Percentiles rank a stretch among this genome's conserved stretches.
Conservation (phyloP, 148 eudicot species). For the Rhododendron kiyosumense region DNA sequence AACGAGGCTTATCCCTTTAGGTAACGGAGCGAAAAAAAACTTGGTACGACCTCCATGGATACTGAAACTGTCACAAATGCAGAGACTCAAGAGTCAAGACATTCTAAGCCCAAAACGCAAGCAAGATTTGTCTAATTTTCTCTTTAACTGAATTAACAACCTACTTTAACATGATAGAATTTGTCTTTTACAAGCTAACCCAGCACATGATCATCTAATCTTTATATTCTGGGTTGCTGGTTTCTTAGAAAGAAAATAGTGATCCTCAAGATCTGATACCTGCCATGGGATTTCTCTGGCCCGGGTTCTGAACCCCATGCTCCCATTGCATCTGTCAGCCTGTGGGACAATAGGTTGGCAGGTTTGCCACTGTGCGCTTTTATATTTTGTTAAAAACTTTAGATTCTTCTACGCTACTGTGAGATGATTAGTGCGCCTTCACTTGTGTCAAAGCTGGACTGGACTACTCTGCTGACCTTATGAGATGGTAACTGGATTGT, state of each 20-base stretch:
- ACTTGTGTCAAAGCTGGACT: neutral
- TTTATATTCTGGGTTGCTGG: neutral
- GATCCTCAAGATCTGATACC: neutral
- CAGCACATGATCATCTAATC: neutral
- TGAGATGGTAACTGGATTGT: neutral
- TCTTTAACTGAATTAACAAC: neutral
- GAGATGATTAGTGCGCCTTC: neutral
- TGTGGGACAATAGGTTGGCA: neutral
- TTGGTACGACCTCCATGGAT: neutral
- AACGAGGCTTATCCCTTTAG: neutral
- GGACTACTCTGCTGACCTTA: neutral
- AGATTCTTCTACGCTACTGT: neutral
- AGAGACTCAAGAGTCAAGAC: neutral
- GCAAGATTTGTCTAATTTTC: neutral
- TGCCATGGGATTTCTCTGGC: neutral
- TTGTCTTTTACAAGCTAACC: neutral
- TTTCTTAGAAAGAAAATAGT: neutral
- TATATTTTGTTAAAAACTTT: neutral
- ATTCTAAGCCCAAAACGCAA: neutral
- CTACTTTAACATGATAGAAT: neutral
- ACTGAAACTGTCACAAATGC: neutral
- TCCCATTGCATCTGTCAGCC: neutral
- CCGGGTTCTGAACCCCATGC: neutral
- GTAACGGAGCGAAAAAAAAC: neutral
- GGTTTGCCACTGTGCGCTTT: neutral